A percentile compares a stretch with the other conserved stretches of the same genome.
Evolutionary conservation across 305 asterid species (phyloP).

Genomic region (Fraxinus latifolia): DNA sequence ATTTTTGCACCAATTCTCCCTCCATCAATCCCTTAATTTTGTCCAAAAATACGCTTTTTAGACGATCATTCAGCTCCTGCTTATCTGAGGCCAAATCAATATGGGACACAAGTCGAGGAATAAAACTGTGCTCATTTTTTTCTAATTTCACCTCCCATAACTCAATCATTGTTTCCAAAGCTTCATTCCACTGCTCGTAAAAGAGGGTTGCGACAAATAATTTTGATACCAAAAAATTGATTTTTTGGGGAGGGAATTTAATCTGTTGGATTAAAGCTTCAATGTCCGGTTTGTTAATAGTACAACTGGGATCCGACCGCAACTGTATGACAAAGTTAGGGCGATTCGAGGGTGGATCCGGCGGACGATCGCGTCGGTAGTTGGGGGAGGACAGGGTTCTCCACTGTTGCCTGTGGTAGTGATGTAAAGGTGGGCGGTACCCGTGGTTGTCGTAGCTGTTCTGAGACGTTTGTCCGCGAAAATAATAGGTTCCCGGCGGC

Average conservation of each 20-base stretch:
- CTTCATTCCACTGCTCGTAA: conserved; percentile 71
- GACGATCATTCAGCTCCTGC: conserved; percentile 47
- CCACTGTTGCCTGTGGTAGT: conserved; percentile 26
- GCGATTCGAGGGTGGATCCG: conserved; percentile 23
- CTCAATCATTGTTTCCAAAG: conserved; percentile 53
- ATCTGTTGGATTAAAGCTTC: conserved; percentile 32
- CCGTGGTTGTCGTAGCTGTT: conserved; percentile 7
- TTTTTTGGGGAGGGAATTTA: conserved; percentile 36
- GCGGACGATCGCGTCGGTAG: conserved; percentile 49
- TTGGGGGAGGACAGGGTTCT: conserved; percentile 21
- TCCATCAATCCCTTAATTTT: conserved; percentile 41
- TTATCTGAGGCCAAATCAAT: conserved; percentile 56
- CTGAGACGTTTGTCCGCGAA: conserved; percentile 13
- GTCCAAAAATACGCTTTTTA: conserved; percentile 44
- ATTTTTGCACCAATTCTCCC: conserved; percentile 45
- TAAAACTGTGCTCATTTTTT: conserved; percentile 23
- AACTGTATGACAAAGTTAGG: conserved; percentile 56
- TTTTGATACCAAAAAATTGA: conserved; percentile 7
- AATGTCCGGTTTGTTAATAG: conserved; percentile 15
- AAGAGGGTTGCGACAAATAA: conserved; percentile 25
- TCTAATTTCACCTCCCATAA: conserved; percentile 56
- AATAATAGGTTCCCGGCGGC: conserved; percentile 18
- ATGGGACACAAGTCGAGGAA: conserved; percentile 38
- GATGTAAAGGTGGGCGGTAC: conserved; percentile 19
- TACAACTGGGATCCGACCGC: conserved; percentile 19